A percentile compares a stretch with the other conserved stretches of the same genome.
Evolutionary conservation across 164 flowering plant species (phyloP).

Genomic region (Berberis thunbergii): DNA sequence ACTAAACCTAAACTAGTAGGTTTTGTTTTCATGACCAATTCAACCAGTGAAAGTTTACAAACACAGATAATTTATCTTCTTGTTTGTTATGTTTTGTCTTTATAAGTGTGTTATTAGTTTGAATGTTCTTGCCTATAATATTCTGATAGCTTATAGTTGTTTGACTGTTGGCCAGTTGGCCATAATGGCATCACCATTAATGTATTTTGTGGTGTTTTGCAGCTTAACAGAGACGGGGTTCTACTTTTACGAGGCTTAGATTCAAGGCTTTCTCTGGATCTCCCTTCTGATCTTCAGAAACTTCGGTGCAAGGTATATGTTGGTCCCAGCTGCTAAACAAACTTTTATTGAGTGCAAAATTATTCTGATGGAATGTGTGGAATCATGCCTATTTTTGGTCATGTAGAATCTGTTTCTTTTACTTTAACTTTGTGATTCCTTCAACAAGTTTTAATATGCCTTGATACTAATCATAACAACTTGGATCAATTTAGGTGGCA

Average conservation of each 20-base stretch:
- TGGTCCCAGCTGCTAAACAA: background rate
- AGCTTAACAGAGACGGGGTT: conserved; percentile 58
- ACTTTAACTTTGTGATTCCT: background rate
- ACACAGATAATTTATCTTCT: too few relatives aligned
- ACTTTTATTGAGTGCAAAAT: background rate
- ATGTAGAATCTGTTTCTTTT: background rate
- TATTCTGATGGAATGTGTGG: background rate
- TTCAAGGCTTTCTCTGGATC: conserved; percentile 74
- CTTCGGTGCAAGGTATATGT: conserved; percentile 68
- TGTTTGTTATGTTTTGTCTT: too few relatives aligned
- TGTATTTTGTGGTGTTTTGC: conserved; percentile 2
- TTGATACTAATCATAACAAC: too few relatives aligned
- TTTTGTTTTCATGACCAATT: too few relatives aligned
- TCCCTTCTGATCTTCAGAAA: conserved; percentile 72
- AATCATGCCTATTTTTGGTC: background rate
- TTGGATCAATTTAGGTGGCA: conserved; percentile 39
- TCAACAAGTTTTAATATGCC: too few relatives aligned
- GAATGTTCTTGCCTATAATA: too few relatives aligned
- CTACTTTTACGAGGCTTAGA: conserved; percentile 61
- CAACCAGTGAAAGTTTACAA: too few relatives aligned
- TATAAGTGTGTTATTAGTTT: too few relatives aligned
- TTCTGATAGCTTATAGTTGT: too few relatives aligned
- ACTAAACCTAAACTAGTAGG: too few relatives aligned
- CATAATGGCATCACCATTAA: background rate
- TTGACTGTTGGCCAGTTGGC: too few relatives aligned